Conservation (phyloP, 2,329 filamentous ascomycete genomes). For the Clonostachys sp. region DNA sequence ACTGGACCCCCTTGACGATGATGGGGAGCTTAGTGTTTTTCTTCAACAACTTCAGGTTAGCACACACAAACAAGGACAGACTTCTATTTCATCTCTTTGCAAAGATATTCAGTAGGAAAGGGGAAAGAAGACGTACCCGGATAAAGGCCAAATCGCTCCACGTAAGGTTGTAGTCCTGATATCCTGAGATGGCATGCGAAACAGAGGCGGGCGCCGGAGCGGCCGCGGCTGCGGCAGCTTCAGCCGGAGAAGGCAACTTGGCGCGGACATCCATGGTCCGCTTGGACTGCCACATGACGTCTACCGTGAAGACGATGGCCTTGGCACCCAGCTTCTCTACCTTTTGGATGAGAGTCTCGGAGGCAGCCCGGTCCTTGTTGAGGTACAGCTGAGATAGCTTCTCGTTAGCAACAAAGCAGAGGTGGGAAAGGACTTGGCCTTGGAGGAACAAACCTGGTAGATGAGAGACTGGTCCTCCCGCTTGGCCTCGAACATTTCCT, state of each 20-base stretch:
- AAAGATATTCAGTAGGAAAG: neutral
- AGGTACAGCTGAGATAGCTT: slow-evolving; percentile 13
- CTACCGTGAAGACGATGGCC: slow-evolving; percentile 31
- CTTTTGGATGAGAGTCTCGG: slow-evolving; percentile 17
- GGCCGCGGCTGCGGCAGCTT: neutral
- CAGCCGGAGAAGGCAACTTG: neutral
- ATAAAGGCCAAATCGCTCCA: neutral
- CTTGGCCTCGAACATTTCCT: slow-evolving; percentile 22
- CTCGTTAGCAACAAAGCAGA: neutral
- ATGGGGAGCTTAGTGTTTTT: slow-evolving; percentile 9
- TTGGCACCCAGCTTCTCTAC: slow-evolving; percentile 25
- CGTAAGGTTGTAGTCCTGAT: neutral
- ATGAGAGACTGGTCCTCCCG: slow-evolving; percentile 21
- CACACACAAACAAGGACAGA: neutral
- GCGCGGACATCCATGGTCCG: neutral
- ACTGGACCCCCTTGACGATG: slow-evolving; percentile 20
- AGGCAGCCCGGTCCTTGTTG: slow-evolving; percentile 22
- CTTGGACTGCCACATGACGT: slow-evolving; percentile 6
- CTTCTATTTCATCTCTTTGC: too few species aligned
- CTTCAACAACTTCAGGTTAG: neutral
- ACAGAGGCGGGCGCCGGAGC: neutral
- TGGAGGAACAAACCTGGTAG: slow-evolving; percentile 17
- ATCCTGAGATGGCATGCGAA: neutral
- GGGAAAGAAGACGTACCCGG: neutral
- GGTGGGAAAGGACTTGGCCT: too few species aligned